Evolutionary conservation across 2,329 filamentous ascomycete genomes (phyloP).

Genomic region (Myriosclerotinia scirpicola): DNA sequence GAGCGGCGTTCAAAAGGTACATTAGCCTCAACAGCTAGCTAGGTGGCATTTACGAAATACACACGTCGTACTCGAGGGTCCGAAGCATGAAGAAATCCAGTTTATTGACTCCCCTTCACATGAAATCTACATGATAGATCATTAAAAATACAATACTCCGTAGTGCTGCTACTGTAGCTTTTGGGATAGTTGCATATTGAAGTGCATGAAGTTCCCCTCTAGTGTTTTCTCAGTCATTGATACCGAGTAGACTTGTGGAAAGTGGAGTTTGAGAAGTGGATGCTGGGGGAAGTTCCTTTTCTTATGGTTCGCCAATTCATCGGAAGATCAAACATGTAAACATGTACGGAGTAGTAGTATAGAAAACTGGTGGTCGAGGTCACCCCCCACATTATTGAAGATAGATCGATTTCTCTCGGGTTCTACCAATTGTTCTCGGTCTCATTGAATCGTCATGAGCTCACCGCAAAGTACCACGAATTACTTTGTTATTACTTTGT

Average conservation of each 20-base stretch:
- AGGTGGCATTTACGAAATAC: constrained; percentile 11
- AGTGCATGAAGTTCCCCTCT: constrained; percentile 8
- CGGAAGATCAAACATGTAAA: constrained; percentile 13
- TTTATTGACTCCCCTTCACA: background rate
- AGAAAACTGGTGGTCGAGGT: constrained; percentile 12
- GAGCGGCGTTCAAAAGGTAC: background rate
- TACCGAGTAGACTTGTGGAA: constrained; percentile 16
- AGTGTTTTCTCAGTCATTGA: background rate
- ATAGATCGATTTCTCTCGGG: background rate
- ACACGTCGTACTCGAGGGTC: background rate
- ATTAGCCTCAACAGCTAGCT: background rate
- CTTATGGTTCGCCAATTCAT: constrained; percentile 9
- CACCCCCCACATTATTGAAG: constrained; percentile 3
- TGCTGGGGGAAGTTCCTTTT: constrained; percentile 1
- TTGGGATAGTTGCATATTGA: background rate
- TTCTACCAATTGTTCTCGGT: constrained; percentile 3
- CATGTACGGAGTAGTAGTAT: too few relatives aligned
- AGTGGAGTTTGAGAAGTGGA: constrained; percentile 3
- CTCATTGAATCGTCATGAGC: constrained; percentile 14
- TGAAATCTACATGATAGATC: constrained; percentile 12
- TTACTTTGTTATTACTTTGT: background rate
- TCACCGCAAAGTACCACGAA: constrained; percentile 14
- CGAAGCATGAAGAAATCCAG: background rate
- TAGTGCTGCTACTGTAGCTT: background rate
- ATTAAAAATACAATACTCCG: background rate